Conservation (phyloP, 495 filamentous ascomycete genomes). For the Xylaria nigripes region DNA sequence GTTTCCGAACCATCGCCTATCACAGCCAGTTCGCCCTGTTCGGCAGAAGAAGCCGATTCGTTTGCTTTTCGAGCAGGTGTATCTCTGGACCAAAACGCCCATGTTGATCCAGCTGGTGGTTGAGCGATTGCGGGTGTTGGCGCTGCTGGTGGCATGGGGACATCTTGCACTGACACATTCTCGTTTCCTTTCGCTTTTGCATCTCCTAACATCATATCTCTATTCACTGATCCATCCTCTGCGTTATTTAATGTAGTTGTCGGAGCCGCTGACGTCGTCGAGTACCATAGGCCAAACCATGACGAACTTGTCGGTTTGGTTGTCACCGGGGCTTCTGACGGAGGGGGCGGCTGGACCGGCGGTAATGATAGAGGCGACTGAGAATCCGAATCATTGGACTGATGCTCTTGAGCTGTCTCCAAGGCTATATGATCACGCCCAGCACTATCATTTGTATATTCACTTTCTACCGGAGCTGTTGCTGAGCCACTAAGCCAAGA, state of each 20-base stretch:
- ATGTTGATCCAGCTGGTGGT: constrained; percentile 52
- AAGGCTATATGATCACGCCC: constrained; percentile 10
- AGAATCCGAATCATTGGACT: neutral
- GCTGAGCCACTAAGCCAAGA: constrained; percentile 45
- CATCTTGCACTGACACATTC: constrained; percentile 33
- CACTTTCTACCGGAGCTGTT: constrained; percentile 13
- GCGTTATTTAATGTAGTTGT: constrained; percentile 14
- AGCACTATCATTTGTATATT: constrained; percentile 13
- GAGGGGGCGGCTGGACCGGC: neutral
- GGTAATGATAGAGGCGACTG: constrained; percentile 9
- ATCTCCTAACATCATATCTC: constrained; percentile 11
- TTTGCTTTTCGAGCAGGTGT: constrained; percentile 35
- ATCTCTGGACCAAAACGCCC: constrained; percentile 81
- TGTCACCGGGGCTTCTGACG: constrained; percentile 18
- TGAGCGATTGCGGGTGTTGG: constrained; percentile 4
- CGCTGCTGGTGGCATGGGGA: constrained; percentile 18
- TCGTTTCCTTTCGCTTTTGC: constrained; percentile 22
- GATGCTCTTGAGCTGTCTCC: constrained; percentile 10
- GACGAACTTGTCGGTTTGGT: constrained; percentile 30
- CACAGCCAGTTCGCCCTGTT: constrained; percentile 62
- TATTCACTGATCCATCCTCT: constrained; percentile 18
- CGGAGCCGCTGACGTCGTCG: constrained; percentile 14
- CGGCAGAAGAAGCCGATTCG: constrained; percentile 20
- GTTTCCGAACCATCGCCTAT: constrained; percentile 56
- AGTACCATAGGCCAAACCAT: constrained; percentile 48